These are phyloP conservation scores for Syzygium aqueum DNA, from an alignment of 345 rosid species.

Conservation along the genomic window DNA sequence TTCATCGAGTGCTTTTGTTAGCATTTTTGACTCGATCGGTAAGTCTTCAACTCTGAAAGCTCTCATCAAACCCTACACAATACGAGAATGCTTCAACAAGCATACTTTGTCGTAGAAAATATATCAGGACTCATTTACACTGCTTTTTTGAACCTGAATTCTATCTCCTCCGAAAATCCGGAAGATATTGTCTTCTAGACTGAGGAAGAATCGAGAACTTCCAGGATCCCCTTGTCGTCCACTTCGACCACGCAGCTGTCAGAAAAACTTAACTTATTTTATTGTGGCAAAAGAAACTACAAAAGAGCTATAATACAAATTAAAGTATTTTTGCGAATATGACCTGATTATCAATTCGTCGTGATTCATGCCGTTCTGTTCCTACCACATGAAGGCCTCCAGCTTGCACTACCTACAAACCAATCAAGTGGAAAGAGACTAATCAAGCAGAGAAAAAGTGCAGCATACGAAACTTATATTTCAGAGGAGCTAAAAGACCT, in stretches of 20 bases:
- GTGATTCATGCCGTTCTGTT: conserved; percentile 92
- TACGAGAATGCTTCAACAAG: neutral
- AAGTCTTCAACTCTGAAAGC: conserved; percentile 97
- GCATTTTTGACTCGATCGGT: conserved; percentile 88
- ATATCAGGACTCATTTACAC: neutral
- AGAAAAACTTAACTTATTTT: neutral
- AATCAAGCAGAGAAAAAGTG: conserved; percentile 4
- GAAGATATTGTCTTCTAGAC: conserved; percentile 96
- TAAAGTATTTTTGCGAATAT: neutral
- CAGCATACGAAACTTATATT: neutral
- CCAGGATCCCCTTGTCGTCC: conserved; percentile 99
- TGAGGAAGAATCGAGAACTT: conserved; percentile 93
- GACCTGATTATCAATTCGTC: conserved; percentile 93
- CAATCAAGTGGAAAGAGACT: neutral
- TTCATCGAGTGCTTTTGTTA: conserved; percentile 93
- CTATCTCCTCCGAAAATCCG: conserved; percentile 90
- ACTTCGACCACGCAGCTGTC: conserved; percentile 84
- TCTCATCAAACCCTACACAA: conserved; percentile 83
- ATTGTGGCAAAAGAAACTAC: neutral
- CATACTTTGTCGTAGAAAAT: neutral
- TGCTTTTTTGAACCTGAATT: conserved; percentile 58
- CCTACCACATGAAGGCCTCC: conserved; percentile 98
- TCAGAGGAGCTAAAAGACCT: conserved; percentile 27
- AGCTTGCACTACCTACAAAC: conserved; percentile 70
- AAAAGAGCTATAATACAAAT: neutral